phyloP scores from a whole-genome alignment of 2,329 filamentous ascomycete species.

The Orbilia oligospora region DNA sequence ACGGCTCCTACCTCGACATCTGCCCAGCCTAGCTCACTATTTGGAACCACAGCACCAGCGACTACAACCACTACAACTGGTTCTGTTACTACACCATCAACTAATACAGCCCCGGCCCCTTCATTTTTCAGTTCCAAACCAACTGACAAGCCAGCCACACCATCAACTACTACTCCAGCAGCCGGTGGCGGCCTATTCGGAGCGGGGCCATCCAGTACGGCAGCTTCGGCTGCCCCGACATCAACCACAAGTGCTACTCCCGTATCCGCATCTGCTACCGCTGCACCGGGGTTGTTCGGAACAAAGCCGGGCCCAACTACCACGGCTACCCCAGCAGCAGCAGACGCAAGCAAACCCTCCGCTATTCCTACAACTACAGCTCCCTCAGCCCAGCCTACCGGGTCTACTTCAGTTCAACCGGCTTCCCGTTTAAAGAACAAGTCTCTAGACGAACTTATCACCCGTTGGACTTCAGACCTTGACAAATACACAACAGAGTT shows the following conservation, averaged over 20 bases:
- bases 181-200: slow-evolving; percentile 62
- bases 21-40: slow-evolving; percentile 13
- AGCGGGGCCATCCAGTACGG: slow-evolving; percentile 62
- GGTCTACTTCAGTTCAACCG: slow-evolving; percentile 84
- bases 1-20: slow-evolving; percentile 12
- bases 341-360: slow-evolving; percentile 64
- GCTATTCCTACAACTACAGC: slow-evolving; percentile 64
- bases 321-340: slow-evolving; percentile 66
- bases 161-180: slow-evolving; percentile 63
- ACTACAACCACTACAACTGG: slow-evolving; percentile 46
- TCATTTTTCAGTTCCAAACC: slow-evolving; percentile 63
- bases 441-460: slow-evolving; percentile 99
- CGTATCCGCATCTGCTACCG: slow-evolving; percentile 64
- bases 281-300: slow-evolving; percentile 65
- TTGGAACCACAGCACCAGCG: slow-evolving; percentile 36
- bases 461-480: slow-evolving; percentile 93
- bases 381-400: slow-evolving; percentile 70
- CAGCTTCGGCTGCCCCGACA: slow-evolving; percentile 64
- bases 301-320: slow-evolving; percentile 60
- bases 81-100: slow-evolving; percentile 61
- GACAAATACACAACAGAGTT: slow-evolving; percentile 98
- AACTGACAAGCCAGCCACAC: slow-evolving; percentile 61
- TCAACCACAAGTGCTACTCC: slow-evolving; percentile 64
- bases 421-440: slow-evolving; percentile 96
- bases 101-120: slow-evolving; percentile 55